Evolutionary conservation across 345 rosid genomes (phyloP), one percentile per base, ranked within the genome.

Genomic region (Erucastrum elatum): DNA sequence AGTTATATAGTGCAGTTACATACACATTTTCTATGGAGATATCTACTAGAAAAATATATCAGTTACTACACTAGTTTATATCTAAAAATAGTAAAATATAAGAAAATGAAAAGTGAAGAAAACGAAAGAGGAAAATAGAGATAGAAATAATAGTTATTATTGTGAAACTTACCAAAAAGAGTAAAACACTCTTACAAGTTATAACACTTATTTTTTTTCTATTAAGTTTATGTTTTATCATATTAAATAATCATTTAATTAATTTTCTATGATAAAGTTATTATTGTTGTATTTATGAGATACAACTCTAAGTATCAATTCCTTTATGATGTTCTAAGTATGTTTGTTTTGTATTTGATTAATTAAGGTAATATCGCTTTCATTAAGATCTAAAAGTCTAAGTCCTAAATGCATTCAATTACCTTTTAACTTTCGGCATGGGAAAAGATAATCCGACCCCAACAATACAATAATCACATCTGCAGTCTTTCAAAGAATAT

Each of bases 341-440:
- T 49, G 55, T 49, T 49, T 49, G 15, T 51, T 9, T 72, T 72
- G 68, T 66, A 72, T 34, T 73, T 73, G 68, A 72, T 72, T 66
- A 34, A 59, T 72, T 10, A 74, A 73, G 46, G 66, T 66, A 74
- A 74, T 70, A 74, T 79, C 78, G 59, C 66, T 79, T 67, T 74
- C 82, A 62, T 39, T 26, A 64, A 60, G 72, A 60, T 74, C 74
- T 41, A 61, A 73, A 73, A 67, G 82, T 79, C 78, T 63, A 61
- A 66, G 17, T 79, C 68, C 72, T 46, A 17, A 25, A 68, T 60
- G 64, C 64, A 74, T 74, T 67, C 75, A 27, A 5, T 35, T 79
- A 35, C 65, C 65, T 68, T 49, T 33, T 7, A 35, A 62, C 82
- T 79, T 79, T 74, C 82, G 75, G 82, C 74, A n/a, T 33, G 15